A percentile compares a stretch with the other conserved stretches of the same genome.
These are phyloP conservation scores for Logfia minima DNA, from an alignment of 129 eudicot species.

Conservation along the genomic window DNA sequence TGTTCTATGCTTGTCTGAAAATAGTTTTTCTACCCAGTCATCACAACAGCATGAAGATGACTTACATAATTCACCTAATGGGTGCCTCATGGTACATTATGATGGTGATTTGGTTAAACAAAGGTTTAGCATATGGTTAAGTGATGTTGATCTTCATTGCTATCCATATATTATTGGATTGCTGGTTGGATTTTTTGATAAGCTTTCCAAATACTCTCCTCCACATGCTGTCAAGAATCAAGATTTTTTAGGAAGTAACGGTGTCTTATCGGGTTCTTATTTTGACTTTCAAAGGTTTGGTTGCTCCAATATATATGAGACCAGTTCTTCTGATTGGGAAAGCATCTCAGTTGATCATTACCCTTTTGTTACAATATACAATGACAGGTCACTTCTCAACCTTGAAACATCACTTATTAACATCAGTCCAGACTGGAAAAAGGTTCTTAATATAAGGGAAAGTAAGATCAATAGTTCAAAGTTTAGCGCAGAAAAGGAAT, in stretches of 20 bases:
- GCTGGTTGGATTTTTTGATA: slow-evolving; percentile 57
- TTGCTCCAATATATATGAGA: slow-evolving; percentile 46
- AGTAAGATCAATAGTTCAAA: slow-evolving; percentile 35
- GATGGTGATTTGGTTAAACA: slow-evolving; percentile 34
- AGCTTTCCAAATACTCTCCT: slow-evolving; percentile 32
- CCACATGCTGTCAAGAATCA: slow-evolving; percentile 37
- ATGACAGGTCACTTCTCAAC: slow-evolving; percentile 40
- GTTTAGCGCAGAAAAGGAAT: slow-evolving; percentile 33
- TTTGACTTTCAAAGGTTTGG: slow-evolving; percentile 55
- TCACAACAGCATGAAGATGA: slow-evolving; percentile 25
- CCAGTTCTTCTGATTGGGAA: slow-evolving; percentile 47
- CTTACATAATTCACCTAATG: slow-evolving; percentile 31
- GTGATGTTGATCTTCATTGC: slow-evolving; percentile 66
- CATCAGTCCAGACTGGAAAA: slow-evolving; percentile 51
- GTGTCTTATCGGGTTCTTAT: slow-evolving; percentile 32
- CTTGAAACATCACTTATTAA: slow-evolving; percentile 49
- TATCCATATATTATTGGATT: slow-evolving; percentile 63
- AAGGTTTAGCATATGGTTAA: slow-evolving; percentile 44
- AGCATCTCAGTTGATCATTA: slow-evolving; percentile 51
- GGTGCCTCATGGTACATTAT: slow-evolving; percentile 60
- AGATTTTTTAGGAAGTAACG: slow-evolving; percentile 29
- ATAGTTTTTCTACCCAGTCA: slow-evolving; percentile 24
- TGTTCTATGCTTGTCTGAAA: slow-evolving; percentile 48
- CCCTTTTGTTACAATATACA: slow-evolving; percentile 58
- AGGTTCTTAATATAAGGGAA: slow-evolving; percentile 34